Evolutionary conservation across 2,329 filamentous ascomycete species (phyloP), one percentile per base, ranked within the genome.

Genomic region (Calonectria crousiana): DNA sequence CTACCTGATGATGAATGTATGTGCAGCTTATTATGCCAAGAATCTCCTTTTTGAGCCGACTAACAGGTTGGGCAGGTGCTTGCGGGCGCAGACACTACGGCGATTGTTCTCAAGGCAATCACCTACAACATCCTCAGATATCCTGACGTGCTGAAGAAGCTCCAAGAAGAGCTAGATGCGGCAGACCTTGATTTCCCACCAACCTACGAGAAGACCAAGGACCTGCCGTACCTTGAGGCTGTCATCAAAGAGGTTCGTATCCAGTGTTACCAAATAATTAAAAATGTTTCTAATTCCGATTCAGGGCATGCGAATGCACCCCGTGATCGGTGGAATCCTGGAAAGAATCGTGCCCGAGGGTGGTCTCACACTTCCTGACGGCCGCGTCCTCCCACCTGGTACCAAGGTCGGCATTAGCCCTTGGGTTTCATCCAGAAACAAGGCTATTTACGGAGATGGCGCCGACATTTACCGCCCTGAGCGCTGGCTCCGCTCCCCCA

Each of bases 201-300:
- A 16, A 53, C 18, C 2, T 71, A 26, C 23, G 60, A 80, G 13
- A 73, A 79, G 18, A 75, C 81, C 44, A 83, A 76, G 32, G 80
- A 78, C 32, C 81, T 85, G 14, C 83, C 81, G 23, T 88, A 90
- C 77, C 85, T 91, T 13, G 84, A 88, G 53, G 89, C 89, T 4
- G 86, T 89, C 3, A 84, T 91, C 26, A 87, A 86, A 26, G 90
- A 92, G 67, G 73, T 87, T 0, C 81, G 88, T 75, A 85, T 89
- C 4, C 16, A 4, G 18, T n/a, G 34, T n/a, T 26, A 8, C 23
- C 47, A 6, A 62, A 41, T 62, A 28, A 62, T 62, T 41, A 30
- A 44, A 20, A 14, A 2, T 38, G 56, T 62, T 62, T 62, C 56
- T 62, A 30, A 62, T 28, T 41, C 26, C 10, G 3, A 18, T 18